Evolutionary conservation across 345 rosid genomes (phyloP), one percentile per base, ranked within the genome.

Genomic region (Kandelia obovata): DNA sequence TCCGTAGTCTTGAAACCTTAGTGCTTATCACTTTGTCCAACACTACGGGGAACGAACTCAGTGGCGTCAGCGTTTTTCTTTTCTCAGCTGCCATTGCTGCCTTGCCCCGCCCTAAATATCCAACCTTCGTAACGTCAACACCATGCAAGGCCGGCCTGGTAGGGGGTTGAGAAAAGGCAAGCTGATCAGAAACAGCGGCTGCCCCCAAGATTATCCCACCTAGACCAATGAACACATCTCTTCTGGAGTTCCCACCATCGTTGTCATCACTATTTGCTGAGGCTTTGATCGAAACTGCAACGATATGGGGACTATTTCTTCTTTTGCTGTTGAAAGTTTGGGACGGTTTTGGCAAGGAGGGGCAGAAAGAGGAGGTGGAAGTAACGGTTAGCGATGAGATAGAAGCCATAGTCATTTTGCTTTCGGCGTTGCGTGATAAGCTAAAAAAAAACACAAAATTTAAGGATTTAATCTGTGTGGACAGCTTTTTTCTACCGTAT

Each of bases 121-220:
- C 37, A 34, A 34, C 37, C 37, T 34, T 7, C 0, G 9, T 34
- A 9, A 7, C 37, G 37, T 34, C 37, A 7, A 34, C 26, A 5
- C 43, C 55, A 15, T 66, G 49, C 15, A 55, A 61, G 20, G 34
- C 15, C 5, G 70, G 74, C 56, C 0, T 75, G 0, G 52, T 81
- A 83, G 0, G 87, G 85, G 7, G 81, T 76, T 0, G 71, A 0
- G 86, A 83, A 0, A 77, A 62, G 28, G 86, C 87, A 1, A 75
- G 53, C 13, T 75, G 78, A 1, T 78, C 73, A 8, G 37, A 57
- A 5, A 83, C 55, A 34, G 75, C 65, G 13, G 81, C 47, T 2
- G 77, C 80, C 8, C 84, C 84, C 30, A 74, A 82, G 0, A 88
- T 69, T 39, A 11, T 43, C n/a, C 88, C 92, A 7, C 89, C 87